phyloP scores from a whole-genome alignment of 1,284 basidiomycete genomes.

The Fomitopsis pinicola region DNA sequence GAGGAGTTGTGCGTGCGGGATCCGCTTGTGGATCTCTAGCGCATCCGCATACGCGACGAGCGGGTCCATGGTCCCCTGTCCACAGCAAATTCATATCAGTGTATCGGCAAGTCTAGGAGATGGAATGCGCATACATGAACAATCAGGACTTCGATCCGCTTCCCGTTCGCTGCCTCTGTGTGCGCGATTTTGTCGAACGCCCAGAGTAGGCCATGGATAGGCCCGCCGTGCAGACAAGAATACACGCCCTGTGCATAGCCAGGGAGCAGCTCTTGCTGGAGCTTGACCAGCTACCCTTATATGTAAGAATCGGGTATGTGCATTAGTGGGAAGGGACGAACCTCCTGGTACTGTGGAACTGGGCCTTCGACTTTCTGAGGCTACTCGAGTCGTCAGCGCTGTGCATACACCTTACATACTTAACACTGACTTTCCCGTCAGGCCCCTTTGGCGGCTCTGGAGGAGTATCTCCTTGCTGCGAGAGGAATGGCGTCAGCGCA shows the following conservation, averaged over 20 bases:
- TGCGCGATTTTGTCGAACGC: conserved; percentile 18
- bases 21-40: conserved; percentile 42
- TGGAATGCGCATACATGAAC: conserved; percentile 49
- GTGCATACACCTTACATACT: conserved; percentile 44
- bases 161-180: conserved; percentile 13
- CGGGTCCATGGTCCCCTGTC: conserved; percentile 56
- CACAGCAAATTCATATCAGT: conserved; percentile 1
- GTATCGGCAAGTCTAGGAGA: neutral
- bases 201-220: conserved; percentile 18
- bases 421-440: conserved; percentile 25
- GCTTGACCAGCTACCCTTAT: conserved; percentile 13
- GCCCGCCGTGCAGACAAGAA: conserved; percentile 19
- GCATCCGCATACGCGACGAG: conserved; percentile 60
- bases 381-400: neutral
- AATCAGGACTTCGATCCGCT: conserved; percentile 39
- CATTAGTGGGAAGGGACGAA: neutral
- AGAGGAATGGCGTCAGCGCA: conserved; percentile 31
- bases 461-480: conserved; percentile 31
- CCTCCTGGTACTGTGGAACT: conserved; percentile 13
- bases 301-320: neutral
- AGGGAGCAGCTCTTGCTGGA: conserved; percentile 17
- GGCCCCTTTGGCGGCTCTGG: neutral
- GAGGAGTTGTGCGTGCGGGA: conserved; percentile 52
- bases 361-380: neutral
- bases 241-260: conserved; percentile 18